Evolutionary conservation across 768 basidiomycete genomes (phyloP), one percentile per base, ranked within the genome.

Genomic region (Trametes cinnabarina): DNA sequence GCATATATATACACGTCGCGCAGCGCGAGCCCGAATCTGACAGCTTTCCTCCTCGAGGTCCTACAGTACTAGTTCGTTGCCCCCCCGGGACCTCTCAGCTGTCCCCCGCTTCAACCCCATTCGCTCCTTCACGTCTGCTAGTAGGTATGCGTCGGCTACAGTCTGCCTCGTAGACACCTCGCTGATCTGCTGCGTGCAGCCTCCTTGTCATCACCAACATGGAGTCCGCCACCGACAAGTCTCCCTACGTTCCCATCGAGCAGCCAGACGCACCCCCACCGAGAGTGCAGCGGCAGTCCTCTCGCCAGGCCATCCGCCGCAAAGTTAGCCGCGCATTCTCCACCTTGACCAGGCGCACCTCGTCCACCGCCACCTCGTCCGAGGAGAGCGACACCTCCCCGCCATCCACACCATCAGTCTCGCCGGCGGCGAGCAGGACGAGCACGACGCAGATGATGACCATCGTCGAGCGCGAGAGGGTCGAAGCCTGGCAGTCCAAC

Each of bases 241-340:
- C 43, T 10, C 43, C 20, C 6, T 47, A 51, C 49, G 17, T 50
- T 17, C 44, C 20, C 34, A 26, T 58, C 57, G 43, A 58, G 5
- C 23, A n/a, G 9, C 30, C 35, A n/a, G 44, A 47, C 34, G 44
- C 2, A 14, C 35, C 15, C 32, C 23, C 19, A 35, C 34, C 37
- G 15, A 19, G 15, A 20, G 19, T 28, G 15, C 25, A 14, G 40
- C 41, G 22, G 4, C 28, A 43, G 34, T 9, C 17, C n/a, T 28
- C 52, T 8, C 43, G 26, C 44, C 51, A 39, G 26, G 19, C 26
- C 26, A 37, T 58, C n/a, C 51, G 48, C 34, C 51, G 46, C 20
- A 52, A 34, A 41, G 37, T 58, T 20, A 47, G 44, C 46, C 57
- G 44, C 22, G 51, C 35, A 2, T 53, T 58, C 44, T 26, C 41